Percentiles rank a stretch among this genome's conserved stretches.
Evolutionary conservation across 2,329 filamentous ascomycete species (phyloP).

Genomic region (Claviceps sp.): DNA sequence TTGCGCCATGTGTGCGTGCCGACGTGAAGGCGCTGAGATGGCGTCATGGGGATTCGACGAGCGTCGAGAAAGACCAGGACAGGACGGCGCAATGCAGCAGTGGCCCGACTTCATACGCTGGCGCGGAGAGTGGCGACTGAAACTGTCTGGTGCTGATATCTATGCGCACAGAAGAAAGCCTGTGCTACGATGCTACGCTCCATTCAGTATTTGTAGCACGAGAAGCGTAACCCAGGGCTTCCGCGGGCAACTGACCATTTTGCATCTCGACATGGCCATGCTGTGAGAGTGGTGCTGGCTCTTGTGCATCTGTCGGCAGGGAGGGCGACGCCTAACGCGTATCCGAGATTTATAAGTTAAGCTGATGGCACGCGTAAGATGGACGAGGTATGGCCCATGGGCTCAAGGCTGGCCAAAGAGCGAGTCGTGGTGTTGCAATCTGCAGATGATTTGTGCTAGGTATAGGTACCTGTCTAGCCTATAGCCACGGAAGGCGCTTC

Average conservation of each 20-base stretch:
- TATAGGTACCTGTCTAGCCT: not conserved
- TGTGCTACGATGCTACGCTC: not conserved
- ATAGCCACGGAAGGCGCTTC: not conserved
- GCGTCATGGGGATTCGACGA: not conserved
- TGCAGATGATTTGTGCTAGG: not conserved
- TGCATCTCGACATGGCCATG: not conserved
- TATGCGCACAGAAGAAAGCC: not conserved
- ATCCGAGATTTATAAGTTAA: not conserved
- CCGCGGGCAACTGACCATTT: not conserved
- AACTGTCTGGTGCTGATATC: not conserved
- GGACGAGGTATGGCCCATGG: not conserved
- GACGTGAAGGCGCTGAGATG: not conserved
- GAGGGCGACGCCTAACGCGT: not conserved
- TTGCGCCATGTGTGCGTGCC: not conserved
- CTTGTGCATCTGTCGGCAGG: not conserved
- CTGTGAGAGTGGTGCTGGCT: not conserved
- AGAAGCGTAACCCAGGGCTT: not conserved
- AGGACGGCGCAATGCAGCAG: not conserved
- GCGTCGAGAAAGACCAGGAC: not conserved
- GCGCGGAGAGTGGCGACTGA: not conserved
- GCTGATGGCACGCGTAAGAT: not conserved
- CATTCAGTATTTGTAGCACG: not conserved
- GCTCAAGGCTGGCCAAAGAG: not conserved
- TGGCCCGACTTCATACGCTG: not conserved
- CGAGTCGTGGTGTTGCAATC: not conserved